Evolutionary conservation across 2,329 filamentous ascomycete species (phyloP), one percentile per base, ranked within the genome.

Genomic region (Diaporthe sp.): DNA sequence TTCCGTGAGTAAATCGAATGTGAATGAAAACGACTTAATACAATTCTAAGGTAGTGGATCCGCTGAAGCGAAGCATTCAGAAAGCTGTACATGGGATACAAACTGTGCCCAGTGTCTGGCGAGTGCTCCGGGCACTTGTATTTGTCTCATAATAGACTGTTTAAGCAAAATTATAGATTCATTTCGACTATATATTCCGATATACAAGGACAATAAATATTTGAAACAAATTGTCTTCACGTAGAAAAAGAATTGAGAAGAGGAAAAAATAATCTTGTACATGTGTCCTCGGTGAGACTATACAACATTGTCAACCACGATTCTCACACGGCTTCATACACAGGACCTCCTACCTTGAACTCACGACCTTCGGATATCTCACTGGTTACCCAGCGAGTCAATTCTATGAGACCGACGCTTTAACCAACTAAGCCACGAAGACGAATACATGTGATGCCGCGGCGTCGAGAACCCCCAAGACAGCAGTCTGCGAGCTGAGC

Each of bases 301-400:
- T 3, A 15, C 42, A 28, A 28, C 13, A 8, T 22, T 31, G 49
- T 55, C 10, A 70, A 22, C 1, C 15, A 31, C 4, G 4, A 7
- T 19, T 7, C 13, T 55, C 37, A 42, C 0, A 19, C 15, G 17
- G 4, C 28, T 25, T 81, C 2, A 8, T 1, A 15, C 4, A 28
- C 4, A 42, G 1, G 12, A 2, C 9, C 49, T 70, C 65, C 7
- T 70, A 70, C 65, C 65, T 70, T 42, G 87, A 88, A 82, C 87
- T 88, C 84, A 82, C 82, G 84, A 84, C 83, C 84, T 85, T 85
- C 84, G 83, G 84, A 73, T 71, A 34, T 75, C 73, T 60, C 70
- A 42, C 39, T 51, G 68, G 75, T 76, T 28, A 44, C 12, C 75
- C 61, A 46, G 31, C 61, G 70, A 73, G 70, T 75, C 75, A 76